A percentile compares a stretch with the other conserved stretches of the same genome.
These are phyloP conservation scores for Vitis rupestris DNA, from an alignment of 164 flowering plant species.

Conservation along the genomic window DNA sequence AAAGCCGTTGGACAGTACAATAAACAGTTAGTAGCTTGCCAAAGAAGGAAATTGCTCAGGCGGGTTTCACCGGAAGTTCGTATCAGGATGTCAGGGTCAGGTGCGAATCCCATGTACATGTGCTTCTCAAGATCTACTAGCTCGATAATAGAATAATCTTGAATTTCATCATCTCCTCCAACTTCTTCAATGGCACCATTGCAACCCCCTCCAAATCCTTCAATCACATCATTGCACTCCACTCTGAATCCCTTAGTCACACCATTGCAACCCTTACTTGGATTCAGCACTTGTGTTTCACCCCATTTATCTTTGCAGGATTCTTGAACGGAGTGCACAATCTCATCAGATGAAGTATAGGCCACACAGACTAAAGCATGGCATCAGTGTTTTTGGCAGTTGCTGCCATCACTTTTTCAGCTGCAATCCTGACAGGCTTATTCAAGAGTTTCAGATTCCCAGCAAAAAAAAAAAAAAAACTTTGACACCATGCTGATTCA, in stretches of 20 bases:
- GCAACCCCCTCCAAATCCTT: neutral
- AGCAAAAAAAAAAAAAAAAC: conserved; percentile 54
- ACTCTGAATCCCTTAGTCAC: neutral
- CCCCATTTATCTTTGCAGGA: conserved; percentile 34
- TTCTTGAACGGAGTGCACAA: conserved; percentile 50
- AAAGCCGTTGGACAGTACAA: conserved; percentile 59
- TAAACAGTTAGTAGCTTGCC: conserved; percentile 56
- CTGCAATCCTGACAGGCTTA: conserved; percentile 52
- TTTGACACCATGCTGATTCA: conserved; percentile 52
- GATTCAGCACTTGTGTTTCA: conserved; percentile 8
- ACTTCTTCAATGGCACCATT: neutral
- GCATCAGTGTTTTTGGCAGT: conserved; percentile 46
- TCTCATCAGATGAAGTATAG: conserved; percentile 75
- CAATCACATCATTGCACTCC: neutral
- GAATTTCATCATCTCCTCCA: neutral
- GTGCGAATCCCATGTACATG: conserved; percentile 59
- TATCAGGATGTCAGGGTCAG: conserved; percentile 72
- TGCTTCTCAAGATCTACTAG: conserved; percentile 61
- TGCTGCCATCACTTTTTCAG: conserved; percentile 59
- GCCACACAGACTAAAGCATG: conserved; percentile 59
- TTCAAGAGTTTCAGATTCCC: conserved; percentile 65
- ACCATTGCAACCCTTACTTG: neutral
- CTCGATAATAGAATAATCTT: conserved; percentile 16
- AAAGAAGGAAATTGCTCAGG: conserved; percentile 84
- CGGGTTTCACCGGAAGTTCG: conserved; percentile 76